Evolutionary conservation across 129 eudicot genomes (phyloP), one percentile per base, ranked within the genome.

Genomic region (Centaurea solstitialis): DNA sequence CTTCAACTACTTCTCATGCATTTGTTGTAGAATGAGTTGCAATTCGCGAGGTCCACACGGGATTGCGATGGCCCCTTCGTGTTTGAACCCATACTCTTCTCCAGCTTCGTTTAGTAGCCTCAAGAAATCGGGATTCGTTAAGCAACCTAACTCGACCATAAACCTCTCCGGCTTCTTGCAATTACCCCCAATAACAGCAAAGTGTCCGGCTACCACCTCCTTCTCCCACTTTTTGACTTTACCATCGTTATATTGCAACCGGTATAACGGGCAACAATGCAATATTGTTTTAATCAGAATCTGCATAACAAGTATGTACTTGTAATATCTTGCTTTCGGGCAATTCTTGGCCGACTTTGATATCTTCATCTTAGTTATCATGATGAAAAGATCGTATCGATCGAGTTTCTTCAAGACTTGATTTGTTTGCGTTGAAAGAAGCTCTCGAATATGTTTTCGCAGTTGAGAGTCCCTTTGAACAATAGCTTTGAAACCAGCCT

Each of bases 21-120:
- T 70, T 66, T 84, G 73, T 68, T 79, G 83, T 71, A 88, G 41
- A 68, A 85, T 65, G 77, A 76, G 74, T 43, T 86, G 79, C 41
- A 91, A 68, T 73, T 89, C 93, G 13, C 80, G 78, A 10, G 93
- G 87, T 17, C 20, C 78, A 76, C 97, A 91, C 6, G 92, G 97
- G 15, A 91, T 80, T 4, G 73, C 78, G 30, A 91, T 86, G 21
- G 82, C 87, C 22, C 94, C 93, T 41, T 81, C 80, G 50, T 89
- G 90, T 47, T 33, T 40, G 18, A 87, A 87, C 71, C 97, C 92
- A 17, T 80, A 91, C 80, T 91, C 93, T 23, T 87, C 92, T 62
- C 88, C 89, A 0, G 97, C 87, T 64, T 70, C 21, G 50, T 89
- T 73, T 24, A 91, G 41, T 67, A 91, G 23, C 79, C 80, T 81